phyloP scores from a whole-genome alignment of 768 basidiomycete genomes.

The Coprinopsis marcescibilis region DNA sequence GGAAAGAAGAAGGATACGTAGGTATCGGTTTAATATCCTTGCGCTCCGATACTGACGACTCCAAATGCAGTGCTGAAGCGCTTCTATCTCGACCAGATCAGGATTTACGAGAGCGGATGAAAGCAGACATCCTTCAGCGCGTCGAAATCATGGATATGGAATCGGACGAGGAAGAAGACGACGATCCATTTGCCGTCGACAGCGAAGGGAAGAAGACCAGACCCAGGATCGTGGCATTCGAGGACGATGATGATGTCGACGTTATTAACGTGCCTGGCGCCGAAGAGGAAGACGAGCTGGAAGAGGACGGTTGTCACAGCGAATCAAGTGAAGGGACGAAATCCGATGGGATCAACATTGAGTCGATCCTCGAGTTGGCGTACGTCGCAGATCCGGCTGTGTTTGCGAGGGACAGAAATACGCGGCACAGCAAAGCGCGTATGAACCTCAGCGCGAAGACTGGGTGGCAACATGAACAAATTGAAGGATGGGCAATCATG shows the following conservation, averaged over 20 bases:
- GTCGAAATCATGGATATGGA: slow-evolving; percentile 47
- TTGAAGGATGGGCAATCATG: slow-evolving; percentile 92
- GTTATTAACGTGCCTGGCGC: slow-evolving; percentile 9
- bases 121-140: slow-evolving; percentile 74
- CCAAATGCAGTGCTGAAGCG: slow-evolving; percentile 27
- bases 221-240: slow-evolving; percentile 1
- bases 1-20: slow-evolving; percentile 58
- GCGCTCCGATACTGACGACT: not conserved
- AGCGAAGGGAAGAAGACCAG: not conserved
- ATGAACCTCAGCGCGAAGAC: slow-evolving; percentile 64
- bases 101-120: slow-evolving; percentile 65
- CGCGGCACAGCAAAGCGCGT: slow-evolving; percentile 63
- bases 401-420: slow-evolving; percentile 73
- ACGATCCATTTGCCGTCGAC: slow-evolving; percentile 13
- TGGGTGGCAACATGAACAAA: slow-evolving; percentile 77
- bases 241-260: slow-evolving; percentile 10
- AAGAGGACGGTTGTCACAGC: slow-evolving; percentile 45
- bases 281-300: slow-evolving; percentile 15
- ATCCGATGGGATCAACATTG: slow-evolving; percentile 29
- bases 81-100: slow-evolving; percentile 49
- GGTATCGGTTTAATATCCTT: slow-evolving; percentile 12
- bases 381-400: slow-evolving; percentile 70
- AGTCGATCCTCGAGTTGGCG: slow-evolving; percentile 68
- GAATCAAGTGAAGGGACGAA: slow-evolving; percentile 34
- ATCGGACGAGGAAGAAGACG: slow-evolving; percentile 55